Base-by-base conservation (phyloP, 2,329 filamentous ascomycete genomes). In the Massarina eburnea region DNA sequence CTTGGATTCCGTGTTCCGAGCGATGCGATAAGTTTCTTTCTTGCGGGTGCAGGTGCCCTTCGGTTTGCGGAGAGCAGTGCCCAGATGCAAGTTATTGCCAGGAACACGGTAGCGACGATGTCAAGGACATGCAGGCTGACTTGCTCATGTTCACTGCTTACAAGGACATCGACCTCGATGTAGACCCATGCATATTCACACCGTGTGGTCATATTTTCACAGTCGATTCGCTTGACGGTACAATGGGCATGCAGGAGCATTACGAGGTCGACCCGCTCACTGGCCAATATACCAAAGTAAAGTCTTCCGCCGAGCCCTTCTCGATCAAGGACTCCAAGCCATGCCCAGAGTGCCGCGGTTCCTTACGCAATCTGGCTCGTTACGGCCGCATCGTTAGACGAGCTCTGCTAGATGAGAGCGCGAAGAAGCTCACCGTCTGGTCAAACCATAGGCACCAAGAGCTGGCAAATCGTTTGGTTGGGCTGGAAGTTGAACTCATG, bases 351-450 rank as follows among this genome's bases (percentile, higher is more conserved):
- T 89, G 85, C 55, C 78, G 82, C n/a, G 74, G 78, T 0, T 76
- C 80, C 1, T 67, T 88, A 10, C 72, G 80, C 15, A 76, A 77
- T 46, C 72, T 87, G 41, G 67, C 78, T 2, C 73, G 84, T 3
- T 88, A 88, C 55, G 80, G 81, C 12, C 76, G 83, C 8, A 77
- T 87, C 3, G 74, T 86, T 21, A 76, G 81, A 27, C 75, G 79
- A 3, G 81, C 79, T 1, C 68, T 83, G 6, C 71, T 88, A 1
- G 82, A 88, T 43, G 80, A 86, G 58, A 73, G 79, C 0, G 82
- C 81, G 0, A 85, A 85, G 66, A 84, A 81, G 50, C 84, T 88
- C 58, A 76, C 84, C 12, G n/a, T n/a, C n/a, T n/a, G n/a, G n/a
- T n/a, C n/a, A n/a, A n/a, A n/a, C n/a, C n/a, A n/a, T n/a, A n/a